phyloP scores from a whole-genome alignment of 2,329 filamentous ascomycete genomes.

The Albifimbria verrucaria region DNA sequence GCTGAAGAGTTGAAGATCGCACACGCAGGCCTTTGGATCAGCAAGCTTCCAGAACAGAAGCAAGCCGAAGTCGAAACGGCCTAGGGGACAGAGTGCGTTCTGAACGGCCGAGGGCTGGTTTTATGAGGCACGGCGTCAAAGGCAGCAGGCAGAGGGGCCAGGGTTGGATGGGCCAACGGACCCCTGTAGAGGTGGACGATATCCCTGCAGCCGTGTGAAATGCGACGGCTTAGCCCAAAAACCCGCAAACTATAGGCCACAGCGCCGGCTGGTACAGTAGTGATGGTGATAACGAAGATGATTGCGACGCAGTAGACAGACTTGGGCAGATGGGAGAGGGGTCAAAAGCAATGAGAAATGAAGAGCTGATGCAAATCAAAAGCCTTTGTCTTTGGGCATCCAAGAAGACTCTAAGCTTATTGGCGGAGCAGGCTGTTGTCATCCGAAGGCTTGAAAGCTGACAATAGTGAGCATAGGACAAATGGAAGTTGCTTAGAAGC shows the following conservation, averaged over 20 bases:
- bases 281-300: too few relatives aligned
- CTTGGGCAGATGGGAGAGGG: too few relatives aligned
- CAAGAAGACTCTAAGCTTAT: too few relatives aligned
- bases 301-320: too few relatives aligned
- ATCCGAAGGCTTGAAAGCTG: too few relatives aligned
- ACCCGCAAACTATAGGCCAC: not conserved
- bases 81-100: not conserved
- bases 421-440: too few relatives aligned
- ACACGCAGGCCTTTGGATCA: constrained; percentile 15
- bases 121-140: not conserved
- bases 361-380: too few relatives aligned
- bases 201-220: not conserved
- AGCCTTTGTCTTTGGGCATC: too few relatives aligned
- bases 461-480: not conserved
- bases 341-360: too few relatives aligned
- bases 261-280: not conserved
- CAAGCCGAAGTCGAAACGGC: constrained; percentile 11
- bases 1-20: constrained; percentile 12
- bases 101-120: not conserved
- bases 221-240: not conserved
- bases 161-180: not conserved
- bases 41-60: constrained; percentile 19
- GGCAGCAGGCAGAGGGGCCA: not conserved
- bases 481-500: not conserved
- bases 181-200: not conserved